Evolutionary conservation across 192 early-diverging fungal genomes (phyloP).

Genomic region (Backusella liffmaniae): DNA sequence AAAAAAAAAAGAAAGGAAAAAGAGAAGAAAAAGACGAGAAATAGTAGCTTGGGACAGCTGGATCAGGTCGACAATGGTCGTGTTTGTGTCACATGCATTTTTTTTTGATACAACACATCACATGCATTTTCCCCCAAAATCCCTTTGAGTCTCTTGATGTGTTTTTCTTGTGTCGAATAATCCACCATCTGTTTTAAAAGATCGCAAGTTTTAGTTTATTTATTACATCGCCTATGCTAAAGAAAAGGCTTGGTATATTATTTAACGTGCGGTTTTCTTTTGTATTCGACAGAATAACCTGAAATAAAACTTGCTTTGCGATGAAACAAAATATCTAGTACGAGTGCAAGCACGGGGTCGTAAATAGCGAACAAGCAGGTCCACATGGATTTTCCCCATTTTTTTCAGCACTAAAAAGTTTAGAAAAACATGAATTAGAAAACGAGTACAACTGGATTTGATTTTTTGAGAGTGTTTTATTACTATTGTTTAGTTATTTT

Average conservation of each 20-base stretch:
- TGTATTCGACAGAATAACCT: background rate
- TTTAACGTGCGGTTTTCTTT: background rate
- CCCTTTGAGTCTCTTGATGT: background rate
- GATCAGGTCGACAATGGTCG: background rate
- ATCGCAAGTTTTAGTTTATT: background rate
- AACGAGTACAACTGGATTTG: background rate
- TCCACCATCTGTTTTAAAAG: background rate
- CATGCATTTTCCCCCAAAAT: background rate
- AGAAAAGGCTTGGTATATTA: background rate
- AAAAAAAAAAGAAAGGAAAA: background rate
- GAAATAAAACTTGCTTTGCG: background rate
- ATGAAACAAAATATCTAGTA: background rate
- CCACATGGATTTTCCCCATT: background rate
- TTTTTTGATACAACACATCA: background rate
- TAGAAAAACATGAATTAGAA: background rate
- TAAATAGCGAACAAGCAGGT: background rate
- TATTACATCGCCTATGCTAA: background rate
- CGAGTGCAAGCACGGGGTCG: background rate
- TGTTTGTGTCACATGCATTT: slow-evolving; percentile 1
- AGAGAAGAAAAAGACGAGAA: background rate
- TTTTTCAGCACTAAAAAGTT: background rate
- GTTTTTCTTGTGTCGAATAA: background rate
- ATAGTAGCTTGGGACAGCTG: background rate
- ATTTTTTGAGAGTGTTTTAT: background rate
- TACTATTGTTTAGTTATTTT: background rate